Conservation (phyloP, 2,329 filamentous ascomycete species). For the Trichoderma guizhouense region DNA sequence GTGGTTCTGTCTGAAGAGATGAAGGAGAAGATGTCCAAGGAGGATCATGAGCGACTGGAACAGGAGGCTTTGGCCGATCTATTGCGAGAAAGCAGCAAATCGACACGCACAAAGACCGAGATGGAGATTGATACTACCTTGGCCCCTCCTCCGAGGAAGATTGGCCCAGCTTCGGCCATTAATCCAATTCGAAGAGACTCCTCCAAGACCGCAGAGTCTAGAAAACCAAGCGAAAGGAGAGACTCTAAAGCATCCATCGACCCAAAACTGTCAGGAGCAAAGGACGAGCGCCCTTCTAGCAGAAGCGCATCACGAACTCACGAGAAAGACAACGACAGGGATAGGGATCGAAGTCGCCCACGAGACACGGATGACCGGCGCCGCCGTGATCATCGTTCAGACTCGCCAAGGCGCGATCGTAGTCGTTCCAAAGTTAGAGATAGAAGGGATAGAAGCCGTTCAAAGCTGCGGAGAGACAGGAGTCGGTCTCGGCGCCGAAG, state of each 20-base stretch:
- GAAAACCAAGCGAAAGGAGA: conserved; percentile 37
- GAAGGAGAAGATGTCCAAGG: conserved; percentile 55
- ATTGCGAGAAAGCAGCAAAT: conserved; percentile 55
- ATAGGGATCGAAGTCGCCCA: conserved; percentile 28
- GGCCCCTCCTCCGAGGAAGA: conserved; percentile 52
- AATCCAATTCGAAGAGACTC: conserved; percentile 51
- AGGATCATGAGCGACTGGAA: conserved; percentile 56
- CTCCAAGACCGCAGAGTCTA: conserved; percentile 41
- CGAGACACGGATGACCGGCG: conserved; percentile 31
- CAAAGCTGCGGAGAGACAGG: conserved; percentile 37
- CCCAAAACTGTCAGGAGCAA: conserved; percentile 24
- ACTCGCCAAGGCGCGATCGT: conserved; percentile 37
- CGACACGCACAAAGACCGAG: conserved; percentile 48
- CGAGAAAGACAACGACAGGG: conserved; percentile 27
- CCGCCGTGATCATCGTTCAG: conserved; percentile 37
- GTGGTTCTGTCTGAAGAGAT: conserved; percentile 42
- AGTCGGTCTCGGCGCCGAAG: conserved; percentile 38
- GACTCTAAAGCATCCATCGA: conserved; percentile 31
- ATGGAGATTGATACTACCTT: conserved; percentile 55
- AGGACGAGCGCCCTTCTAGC: conserved; percentile 32
- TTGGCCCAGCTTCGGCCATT: conserved; percentile 55
- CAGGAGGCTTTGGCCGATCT: conserved; percentile 57
- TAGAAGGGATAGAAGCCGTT: conserved; percentile 37
- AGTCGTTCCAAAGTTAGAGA: conserved; percentile 33
- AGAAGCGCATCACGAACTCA: conserved; percentile 33